phyloP scores from a whole-genome alignment of 257 asterid genomes.

The Forsythia suspensa region DNA sequence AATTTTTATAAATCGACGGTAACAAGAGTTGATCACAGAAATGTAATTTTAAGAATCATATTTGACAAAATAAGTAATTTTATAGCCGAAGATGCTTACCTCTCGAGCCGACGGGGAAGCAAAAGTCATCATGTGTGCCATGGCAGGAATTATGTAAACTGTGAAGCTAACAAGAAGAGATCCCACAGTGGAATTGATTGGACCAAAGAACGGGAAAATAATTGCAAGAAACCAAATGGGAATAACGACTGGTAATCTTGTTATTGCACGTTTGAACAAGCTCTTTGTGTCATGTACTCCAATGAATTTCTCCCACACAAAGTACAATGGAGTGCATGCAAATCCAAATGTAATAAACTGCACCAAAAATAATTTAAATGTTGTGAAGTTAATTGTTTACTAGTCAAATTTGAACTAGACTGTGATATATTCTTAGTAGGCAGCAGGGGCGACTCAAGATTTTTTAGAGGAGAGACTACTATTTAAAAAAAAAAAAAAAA shows the following conservation, averaged over 20 bases:
- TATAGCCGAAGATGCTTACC: slow-evolving; percentile 28
- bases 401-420: neutral
- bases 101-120: slow-evolving; percentile 81
- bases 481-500: no score
- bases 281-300: slow-evolving; percentile 80
- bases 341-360: slow-evolving; percentile 89
- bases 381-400: neutral
- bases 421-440: no score
- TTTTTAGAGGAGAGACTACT: no score
- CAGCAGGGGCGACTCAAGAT: no score
- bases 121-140: slow-evolving; percentile 87
- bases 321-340: slow-evolving; percentile 82
- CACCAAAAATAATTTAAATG: neutral
- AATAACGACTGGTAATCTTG: slow-evolving; percentile 72
- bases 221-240: slow-evolving; percentile 89
- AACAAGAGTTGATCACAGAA: no score
- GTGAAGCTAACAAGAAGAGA: slow-evolving; percentile 92
- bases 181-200: slow-evolving; percentile 83
- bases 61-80: no score
- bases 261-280: slow-evolving; percentile 64
- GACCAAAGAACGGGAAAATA: slow-evolving; percentile 81
- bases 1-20: no score
- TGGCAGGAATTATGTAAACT: slow-evolving; percentile 82
- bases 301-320: slow-evolving; percentile 80
- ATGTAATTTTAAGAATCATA: no score